Percentiles rank a stretch among this genome's conserved stretches.
Evolutionary conservation across 306 rosid genomes (phyloP).

Genomic region (Begonia masoniana): DNA sequence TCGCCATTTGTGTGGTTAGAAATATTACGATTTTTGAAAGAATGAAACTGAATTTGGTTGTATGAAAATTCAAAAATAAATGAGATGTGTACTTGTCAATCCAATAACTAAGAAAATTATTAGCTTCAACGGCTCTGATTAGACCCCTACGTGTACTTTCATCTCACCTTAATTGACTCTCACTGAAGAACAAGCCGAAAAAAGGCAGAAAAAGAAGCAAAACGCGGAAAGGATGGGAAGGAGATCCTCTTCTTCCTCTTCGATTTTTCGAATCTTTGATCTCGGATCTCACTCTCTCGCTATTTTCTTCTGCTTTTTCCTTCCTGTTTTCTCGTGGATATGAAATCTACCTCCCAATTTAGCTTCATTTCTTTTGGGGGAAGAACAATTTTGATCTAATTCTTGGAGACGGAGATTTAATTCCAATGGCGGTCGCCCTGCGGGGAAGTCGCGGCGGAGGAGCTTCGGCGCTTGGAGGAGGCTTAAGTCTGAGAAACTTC

Average conservation of each 20-base stretch:
- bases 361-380: background rate
- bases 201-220: too few species aligned
- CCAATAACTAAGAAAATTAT: too few species aligned
- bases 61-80: too few species aligned
- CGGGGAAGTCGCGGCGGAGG: constrained; percentile 55
- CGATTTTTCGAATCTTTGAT: background rate
- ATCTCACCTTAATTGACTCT: too few species aligned
- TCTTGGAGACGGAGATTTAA: constrained; percentile 1
- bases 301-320: background rate
- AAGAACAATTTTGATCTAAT: background rate
- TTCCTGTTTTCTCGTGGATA: background rate
- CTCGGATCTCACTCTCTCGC: constrained; percentile 8
- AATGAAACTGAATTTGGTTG: too few species aligned
- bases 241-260: background rate
- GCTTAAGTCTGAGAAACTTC: constrained; percentile 47
- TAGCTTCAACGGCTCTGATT: too few species aligned
- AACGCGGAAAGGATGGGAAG: background rate
- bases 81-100: too few species aligned
- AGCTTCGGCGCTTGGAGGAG: constrained; percentile 20
- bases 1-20: too few species aligned
- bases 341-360: background rate
- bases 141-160: too few species aligned
- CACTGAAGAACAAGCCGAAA: too few species aligned
- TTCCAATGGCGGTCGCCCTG: constrained; percentile 76
- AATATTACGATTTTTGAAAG: too few species aligned